phyloP scores from a whole-genome alignment of 2,329 filamentous ascomycete species.

The Exophiala mesophila region DNA sequence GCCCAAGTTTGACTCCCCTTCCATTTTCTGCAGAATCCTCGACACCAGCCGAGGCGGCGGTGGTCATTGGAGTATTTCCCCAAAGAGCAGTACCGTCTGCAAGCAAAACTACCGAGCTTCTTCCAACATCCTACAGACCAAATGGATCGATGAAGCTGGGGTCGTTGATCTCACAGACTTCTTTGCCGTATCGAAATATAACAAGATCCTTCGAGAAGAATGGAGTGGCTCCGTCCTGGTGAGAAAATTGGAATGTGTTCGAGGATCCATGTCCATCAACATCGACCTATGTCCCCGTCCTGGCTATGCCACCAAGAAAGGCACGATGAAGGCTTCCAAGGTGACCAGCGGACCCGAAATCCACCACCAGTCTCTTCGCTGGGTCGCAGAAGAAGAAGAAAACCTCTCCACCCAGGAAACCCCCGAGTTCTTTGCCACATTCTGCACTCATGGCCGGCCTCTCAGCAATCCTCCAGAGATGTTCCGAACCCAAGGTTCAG shows the following conservation, averaged over 20 bases:
- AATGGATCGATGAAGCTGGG: slow-evolving; percentile 71
- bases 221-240: slow-evolving; percentile 46
- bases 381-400: slow-evolving; percentile 6
- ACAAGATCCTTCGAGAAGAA: slow-evolving; percentile 35
- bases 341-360: slow-evolving; percentile 14
- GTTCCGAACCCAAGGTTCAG: slow-evolving; percentile 11
- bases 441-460: slow-evolving; percentile 13
- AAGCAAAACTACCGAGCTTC: slow-evolving; percentile 75
- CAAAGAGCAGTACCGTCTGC: slow-evolving; percentile 52
- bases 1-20: slow-evolving; percentile 75
- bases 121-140: slow-evolving; percentile 69
- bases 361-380: slow-evolving; percentile 14
- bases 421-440: slow-evolving; percentile 19
- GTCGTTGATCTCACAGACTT: slow-evolving; percentile 71
- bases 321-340: slow-evolving; percentile 47
- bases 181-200: slow-evolving; percentile 64
- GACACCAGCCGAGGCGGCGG: slow-evolving; percentile 67
- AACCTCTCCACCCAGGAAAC: slow-evolving; percentile 6
- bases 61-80: slow-evolving; percentile 58
- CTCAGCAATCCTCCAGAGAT: slow-evolving; percentile 6
- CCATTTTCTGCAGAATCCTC: slow-evolving; percentile 67
- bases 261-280: slow-evolving; percentile 60
- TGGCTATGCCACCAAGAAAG: slow-evolving; percentile 61
- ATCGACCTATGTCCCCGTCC: slow-evolving; percentile 70
- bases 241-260: slow-evolving; percentile 66